Evolutionary conservation across 1,284 basidiomycete species (phyloP).

Genomic region (Fomitopsis palustris): DNA sequence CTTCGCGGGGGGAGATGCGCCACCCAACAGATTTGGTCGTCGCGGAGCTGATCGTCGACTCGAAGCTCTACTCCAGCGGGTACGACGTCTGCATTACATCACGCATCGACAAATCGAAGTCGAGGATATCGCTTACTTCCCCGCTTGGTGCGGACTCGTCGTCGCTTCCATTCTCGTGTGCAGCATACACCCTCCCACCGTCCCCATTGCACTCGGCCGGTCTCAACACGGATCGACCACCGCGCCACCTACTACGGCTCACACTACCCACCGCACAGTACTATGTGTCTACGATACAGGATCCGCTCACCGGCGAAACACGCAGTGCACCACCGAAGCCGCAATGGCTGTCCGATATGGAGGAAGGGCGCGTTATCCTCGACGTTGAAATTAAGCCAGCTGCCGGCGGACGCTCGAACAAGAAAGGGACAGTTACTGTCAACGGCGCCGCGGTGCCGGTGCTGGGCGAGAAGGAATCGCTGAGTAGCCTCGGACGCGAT

Average conservation of each 20-base stretch:
- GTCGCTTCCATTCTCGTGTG: constrained; percentile 48
- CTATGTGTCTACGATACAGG: constrained; percentile 67
- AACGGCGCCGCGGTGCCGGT: constrained; percentile 54
- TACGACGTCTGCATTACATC: constrained; percentile 58
- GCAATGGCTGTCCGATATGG: constrained; percentile 69
- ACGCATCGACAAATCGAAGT: constrained; percentile 34
- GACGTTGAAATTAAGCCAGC: constrained; percentile 53
- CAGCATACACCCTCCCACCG: constrained; percentile 68
- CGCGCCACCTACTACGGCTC: constrained; percentile 73
- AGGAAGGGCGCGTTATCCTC: constrained; percentile 62
- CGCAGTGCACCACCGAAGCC: constrained; percentile 65
- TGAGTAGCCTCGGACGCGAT: constrained; percentile 65
- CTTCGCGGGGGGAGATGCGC: constrained; percentile 54
- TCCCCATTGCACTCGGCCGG: constrained; percentile 79
- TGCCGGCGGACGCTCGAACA: constrained; percentile 15
- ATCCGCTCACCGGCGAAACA: constrained; percentile 77
- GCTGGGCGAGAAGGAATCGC: constrained; percentile 71
- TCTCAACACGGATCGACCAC: constrained; percentile 51
- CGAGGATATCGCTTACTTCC: constrained; percentile 14
- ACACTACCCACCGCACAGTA: constrained; percentile 82
- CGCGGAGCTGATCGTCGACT: constrained; percentile 72
- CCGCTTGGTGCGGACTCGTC: constrained; percentile 9
- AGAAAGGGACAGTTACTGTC: constrained; percentile 39
- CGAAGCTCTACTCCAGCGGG: constrained; percentile 69
- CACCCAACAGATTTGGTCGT: constrained; percentile 60